Percentiles rank a stretch among this genome's conserved stretches.
Conservation (phyloP, 2,329 filamentous ascomycete genomes). For the Cercospora sp. region DNA sequence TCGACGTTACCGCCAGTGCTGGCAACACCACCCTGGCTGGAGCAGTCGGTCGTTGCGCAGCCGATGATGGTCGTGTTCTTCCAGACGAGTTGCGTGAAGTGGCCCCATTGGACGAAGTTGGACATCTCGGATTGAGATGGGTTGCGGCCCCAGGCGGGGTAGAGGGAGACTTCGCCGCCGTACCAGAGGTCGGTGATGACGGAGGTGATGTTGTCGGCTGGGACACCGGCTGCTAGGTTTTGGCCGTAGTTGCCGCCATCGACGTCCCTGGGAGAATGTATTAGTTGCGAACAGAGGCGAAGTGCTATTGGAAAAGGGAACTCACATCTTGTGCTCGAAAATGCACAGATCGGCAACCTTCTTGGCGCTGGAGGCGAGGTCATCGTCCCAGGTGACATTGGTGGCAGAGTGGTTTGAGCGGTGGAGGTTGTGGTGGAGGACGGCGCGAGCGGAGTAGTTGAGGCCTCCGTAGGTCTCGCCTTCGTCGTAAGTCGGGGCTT, state of each 20-base stretch:
- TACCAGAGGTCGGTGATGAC: conserved; percentile 83
- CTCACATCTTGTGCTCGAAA: conserved; percentile 73
- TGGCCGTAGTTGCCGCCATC: conserved; percentile 74
- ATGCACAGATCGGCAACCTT: conserved; percentile 64
- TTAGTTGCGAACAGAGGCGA: neutral
- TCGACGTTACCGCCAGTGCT: conserved; percentile 43
- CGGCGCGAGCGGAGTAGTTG: conserved; percentile 6
- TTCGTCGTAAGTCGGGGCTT: neutral
- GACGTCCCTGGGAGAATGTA: neutral
- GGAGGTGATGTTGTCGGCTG: conserved; percentile 57
- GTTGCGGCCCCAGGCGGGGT: conserved; percentile 42
- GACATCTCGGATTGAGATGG: conserved; percentile 50
- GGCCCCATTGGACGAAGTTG: conserved; percentile 66
- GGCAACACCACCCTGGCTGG: conserved; percentile 44
- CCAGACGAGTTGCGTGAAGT: conserved; percentile 75
- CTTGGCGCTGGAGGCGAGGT: conserved; percentile 63
- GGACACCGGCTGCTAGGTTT: conserved; percentile 75
- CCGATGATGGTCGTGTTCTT: conserved; percentile 61
- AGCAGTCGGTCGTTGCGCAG: conserved; percentile 60
- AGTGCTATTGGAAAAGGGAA: neutral
- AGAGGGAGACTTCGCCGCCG: conserved; percentile 68
- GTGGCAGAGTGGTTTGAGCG: conserved; percentile 28
- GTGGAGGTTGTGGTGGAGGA: conserved; percentile 24
- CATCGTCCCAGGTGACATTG: conserved; percentile 64
- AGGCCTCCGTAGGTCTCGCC: conserved; percentile 1